Base-by-base conservation (phyloP, 768 basidiomycete genomes). In the Collybia sordida region DNA sequence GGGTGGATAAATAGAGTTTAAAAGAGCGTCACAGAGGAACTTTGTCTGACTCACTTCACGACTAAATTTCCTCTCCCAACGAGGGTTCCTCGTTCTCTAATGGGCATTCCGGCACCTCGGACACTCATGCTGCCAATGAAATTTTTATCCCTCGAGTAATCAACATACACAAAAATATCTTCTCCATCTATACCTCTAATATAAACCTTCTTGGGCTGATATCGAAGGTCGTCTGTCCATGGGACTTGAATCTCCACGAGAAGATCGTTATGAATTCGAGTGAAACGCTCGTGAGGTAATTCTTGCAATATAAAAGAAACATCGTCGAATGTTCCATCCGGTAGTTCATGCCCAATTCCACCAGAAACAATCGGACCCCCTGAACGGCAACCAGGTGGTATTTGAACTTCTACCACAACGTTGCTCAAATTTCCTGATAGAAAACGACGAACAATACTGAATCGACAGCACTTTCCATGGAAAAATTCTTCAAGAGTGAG, bases 31-130 rank as follows among this genome's bases (percentile, higher is more conserved):
- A 17, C 71, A 25, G 11, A 14, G 44, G 24, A 17, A 14, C 31
- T 14, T 31, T 31, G 3, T 31, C 3, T n/a, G n/a, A n/a, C 79
- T 54, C 60, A 87, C 85, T 77, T 79, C 49, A 88, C 71, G 51
- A 86, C 68, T 59, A 88, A 68, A 59, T 85, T 82, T 15, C 86
- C 85, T 57, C 79, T 74, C 28, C 82, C 82, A 45, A 79, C 63
- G 8, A 79, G 67, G 57, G 71, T 43, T 19, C 80, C 76, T 24
- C 75, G 67, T n/a, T 78, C 72, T 49, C 79, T 67, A 39, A 83
- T 70, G 35, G 84, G 84, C 86, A 88, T 88, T n/a, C 86, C 86
- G 46, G 79, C 82, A 36, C 81, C 83, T 58, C 71, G 71, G 47
- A 85, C 67, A 35, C 74, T 68, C 37, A 74, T 63, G 51, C 76